A percentile compares a stretch with the other conserved stretches of the same genome.
phyloP scores from a whole-genome alignment of 2,329 filamentous ascomycete genomes.

The Xylaria digitata region DNA sequence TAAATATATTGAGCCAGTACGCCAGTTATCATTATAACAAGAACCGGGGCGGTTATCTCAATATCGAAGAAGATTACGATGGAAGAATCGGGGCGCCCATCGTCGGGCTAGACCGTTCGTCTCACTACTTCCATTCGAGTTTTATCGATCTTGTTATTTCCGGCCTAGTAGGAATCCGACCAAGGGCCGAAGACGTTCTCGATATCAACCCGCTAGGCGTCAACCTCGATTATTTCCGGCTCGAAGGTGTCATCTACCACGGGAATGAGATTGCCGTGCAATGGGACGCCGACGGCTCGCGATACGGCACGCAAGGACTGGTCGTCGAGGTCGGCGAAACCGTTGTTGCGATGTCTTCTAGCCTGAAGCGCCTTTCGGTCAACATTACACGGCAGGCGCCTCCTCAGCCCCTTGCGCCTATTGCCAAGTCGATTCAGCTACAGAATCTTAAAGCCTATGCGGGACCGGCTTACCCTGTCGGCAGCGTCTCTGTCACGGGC shows the following conservation, averaged over 20 bases:
- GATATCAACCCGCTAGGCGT: constrained; percentile 26
- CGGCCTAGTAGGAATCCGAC: constrained; percentile 30
- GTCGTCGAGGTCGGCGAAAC: constrained; percentile 18
- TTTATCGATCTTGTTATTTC: constrained; percentile 33
- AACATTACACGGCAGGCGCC: constrained; percentile 10
- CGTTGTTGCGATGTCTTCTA: constrained; percentile 1
- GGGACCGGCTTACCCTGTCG: constrained; percentile 24
- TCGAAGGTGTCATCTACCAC: constrained; percentile 32
- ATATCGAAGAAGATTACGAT: constrained; percentile 34
- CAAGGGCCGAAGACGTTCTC: constrained; percentile 27
- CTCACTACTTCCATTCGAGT: constrained; percentile 37
- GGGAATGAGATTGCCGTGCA: constrained; percentile 32
- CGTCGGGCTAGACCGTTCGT: constrained; percentile 31
- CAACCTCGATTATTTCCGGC: constrained; percentile 29
- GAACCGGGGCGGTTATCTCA: constrained; percentile 32
- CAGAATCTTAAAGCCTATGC: constrained; percentile 16
- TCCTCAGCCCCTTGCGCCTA: constrained; percentile 12
- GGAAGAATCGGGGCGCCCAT: constrained; percentile 21
- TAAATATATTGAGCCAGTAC: constrained; percentile 25
- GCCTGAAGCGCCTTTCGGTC: constrained; percentile 19
- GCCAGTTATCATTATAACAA: constrained; percentile 32
- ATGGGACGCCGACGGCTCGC: constrained; percentile 28
- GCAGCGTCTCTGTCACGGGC: constrained; percentile 25
- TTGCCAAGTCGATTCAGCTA: constrained; percentile 31
- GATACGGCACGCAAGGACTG: constrained; percentile 27